Conservation (phyloP, 352 stramenopile species). For the Phytophthora meadii region DNA sequence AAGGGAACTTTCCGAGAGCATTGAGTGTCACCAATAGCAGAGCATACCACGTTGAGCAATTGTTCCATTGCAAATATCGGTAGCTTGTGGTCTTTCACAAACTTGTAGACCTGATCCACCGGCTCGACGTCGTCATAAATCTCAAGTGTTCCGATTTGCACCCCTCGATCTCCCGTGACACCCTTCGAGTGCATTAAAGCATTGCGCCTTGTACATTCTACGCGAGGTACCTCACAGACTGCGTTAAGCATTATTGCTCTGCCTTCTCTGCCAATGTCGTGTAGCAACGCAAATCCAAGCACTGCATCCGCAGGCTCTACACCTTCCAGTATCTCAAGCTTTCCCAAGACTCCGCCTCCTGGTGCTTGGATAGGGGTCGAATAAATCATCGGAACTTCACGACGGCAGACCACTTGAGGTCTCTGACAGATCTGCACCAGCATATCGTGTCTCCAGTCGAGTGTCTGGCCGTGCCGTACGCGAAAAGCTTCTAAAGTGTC, state of each 20-base stretch:
- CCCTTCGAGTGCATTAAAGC: constrained; percentile 55
- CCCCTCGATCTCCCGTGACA: constrained; percentile 37
- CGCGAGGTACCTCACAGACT: constrained; percentile 42
- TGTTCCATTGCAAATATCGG: constrained; percentile 43
- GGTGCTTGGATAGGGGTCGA: constrained; percentile 44
- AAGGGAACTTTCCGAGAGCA: constrained; percentile 55
- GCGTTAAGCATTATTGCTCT: constrained; percentile 48
- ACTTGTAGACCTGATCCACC: constrained; percentile 76
- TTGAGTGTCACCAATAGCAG: constrained; percentile 21
- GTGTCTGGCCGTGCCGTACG: constrained; percentile 37
- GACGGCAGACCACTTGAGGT: constrained; percentile 48
- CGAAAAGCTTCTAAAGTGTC: constrained; percentile 65
- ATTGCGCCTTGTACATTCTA: constrained; percentile 50
- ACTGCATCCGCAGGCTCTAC: constrained; percentile 62
- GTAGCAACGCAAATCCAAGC: constrained; percentile 42
- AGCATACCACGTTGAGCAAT: constrained; percentile 51
- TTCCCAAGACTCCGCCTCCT: constrained; percentile 36
- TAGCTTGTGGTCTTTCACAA: constrained; percentile 58
- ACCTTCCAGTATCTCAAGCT: constrained; percentile 59
- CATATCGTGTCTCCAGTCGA: constrained; percentile 45
- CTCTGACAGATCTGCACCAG: constrained; percentile 49
- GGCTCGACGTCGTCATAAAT: constrained; percentile 77
- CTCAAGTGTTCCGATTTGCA: constrained; percentile 54
- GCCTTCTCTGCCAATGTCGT: constrained; percentile 37
- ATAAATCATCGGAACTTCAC: constrained; percentile 49